Evolutionary conservation across 306 rosid species (phyloP).

Genomic region (Ormosia semicastrata): DNA sequence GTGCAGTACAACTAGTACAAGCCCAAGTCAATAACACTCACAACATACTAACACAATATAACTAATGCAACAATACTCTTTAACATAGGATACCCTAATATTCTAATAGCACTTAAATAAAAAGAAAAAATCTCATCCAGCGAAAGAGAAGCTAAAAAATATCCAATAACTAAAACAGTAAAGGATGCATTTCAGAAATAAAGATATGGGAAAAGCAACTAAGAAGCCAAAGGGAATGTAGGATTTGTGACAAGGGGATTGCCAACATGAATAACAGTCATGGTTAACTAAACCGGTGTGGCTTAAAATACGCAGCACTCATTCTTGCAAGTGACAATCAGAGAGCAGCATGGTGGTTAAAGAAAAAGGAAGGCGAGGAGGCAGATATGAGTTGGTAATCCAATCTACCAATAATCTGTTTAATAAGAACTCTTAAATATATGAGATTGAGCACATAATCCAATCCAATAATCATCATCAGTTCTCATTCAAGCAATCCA

Average conservation of each 20-base stretch:
- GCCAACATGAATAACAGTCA: neutral
- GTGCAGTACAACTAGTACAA: neutral
- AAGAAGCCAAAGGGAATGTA: neutral
- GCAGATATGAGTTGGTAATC: neutral
- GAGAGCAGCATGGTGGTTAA: neutral
- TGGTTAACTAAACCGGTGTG: neutral
- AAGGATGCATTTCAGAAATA: conserved; percentile 21
- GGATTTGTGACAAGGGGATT: neutral
- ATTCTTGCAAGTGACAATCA: neutral
- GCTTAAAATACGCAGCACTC: conserved; percentile 5
- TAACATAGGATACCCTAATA: neutral
- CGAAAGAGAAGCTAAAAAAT: neutral
- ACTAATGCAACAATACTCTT: neutral
- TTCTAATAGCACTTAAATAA: neutral
- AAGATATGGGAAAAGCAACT: neutral
- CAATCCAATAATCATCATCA: conserved; percentile 23
- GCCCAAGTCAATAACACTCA: conserved; percentile 1
- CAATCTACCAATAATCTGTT: neutral
- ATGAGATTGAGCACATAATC: conserved; percentile 8
- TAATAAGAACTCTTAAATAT: neutral
- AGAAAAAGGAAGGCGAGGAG: neutral
- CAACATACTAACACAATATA: conserved; percentile 6
- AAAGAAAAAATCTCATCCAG: conserved; percentile 18
- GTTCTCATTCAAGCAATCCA: too few relatives aligned
- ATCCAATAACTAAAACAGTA: neutral